Evolutionary conservation across 805 yeast genomes (phyloP), one percentile per base, ranked within the genome.

Genomic region (Nakazawaea sp.): DNA sequence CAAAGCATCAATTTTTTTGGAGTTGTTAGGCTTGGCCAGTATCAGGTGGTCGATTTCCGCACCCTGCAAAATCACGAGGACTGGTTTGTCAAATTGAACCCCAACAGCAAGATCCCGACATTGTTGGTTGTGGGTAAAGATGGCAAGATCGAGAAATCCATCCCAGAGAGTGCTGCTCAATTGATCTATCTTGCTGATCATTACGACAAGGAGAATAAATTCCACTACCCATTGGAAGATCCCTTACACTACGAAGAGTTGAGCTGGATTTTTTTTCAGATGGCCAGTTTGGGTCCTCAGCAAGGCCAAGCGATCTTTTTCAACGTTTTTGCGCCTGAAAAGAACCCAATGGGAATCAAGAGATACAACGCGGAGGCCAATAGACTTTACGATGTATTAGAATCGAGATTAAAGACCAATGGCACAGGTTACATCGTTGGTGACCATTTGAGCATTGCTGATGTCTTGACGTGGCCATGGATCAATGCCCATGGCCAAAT

Each of bases 51-150:
- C 36, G 71, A 72, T 43, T 50, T 78, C 29, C 2, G 39, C 1
- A 59, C 53, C 18, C 55, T 58, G 29, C 72, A 55, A 27, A 79
- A 75, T 41, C 77, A 78, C 49, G 69, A 71, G 44, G 72, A 64
- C 5, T 72, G 80, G 78, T 79, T 62, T 45, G 50, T 75, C 34
- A 61, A 69, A 37, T 53, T 75, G 49, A 75, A 78, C 51, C 78
- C 80, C 15, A 77, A 78, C 47, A 84, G 86, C 4, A 61, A 76
- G 47, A 72, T 80, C 35, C 86, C 87, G 18, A 65, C 77, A 0
- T 53, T 80, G 25, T 59, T 61, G 1, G 66, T 64, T 43, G 61
- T 46, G 16, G 50, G 54, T 27, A 48, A 52, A 25, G 78, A 76
- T 4, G n/a, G n/a, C n/a, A 54, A 68, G 28, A 52, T 52, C 6